phyloP scores from a whole-genome alignment of 208 protist species.

The Leishmania amazonensis region DNA sequence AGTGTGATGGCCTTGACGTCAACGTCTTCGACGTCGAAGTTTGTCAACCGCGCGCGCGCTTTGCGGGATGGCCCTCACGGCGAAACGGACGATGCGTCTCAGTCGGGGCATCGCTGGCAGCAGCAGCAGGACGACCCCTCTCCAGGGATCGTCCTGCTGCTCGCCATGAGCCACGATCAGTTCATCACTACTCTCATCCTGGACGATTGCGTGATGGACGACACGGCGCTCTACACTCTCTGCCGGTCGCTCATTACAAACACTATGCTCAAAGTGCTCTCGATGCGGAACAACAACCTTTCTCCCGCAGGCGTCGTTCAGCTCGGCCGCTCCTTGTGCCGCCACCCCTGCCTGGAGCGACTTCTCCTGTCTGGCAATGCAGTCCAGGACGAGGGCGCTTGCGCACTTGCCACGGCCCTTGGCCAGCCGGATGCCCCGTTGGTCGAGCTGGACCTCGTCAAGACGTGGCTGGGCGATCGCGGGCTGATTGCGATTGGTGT shows the following conservation, averaged over 20 bases:
- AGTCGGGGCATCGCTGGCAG: background rate
- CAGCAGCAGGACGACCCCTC: background rate
- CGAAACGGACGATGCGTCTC: background rate
- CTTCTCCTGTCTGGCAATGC: conserved; percentile 71
- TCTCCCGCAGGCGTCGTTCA: conserved; percentile 50
- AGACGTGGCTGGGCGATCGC: conserved; percentile 77
- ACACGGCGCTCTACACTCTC: conserved; percentile 49
- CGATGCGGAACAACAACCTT: conserved; percentile 69
- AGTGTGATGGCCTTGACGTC: background rate
- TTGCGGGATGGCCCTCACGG: background rate
- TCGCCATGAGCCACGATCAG: conserved; percentile 54
- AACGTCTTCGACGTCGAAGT: conserved; percentile 1
- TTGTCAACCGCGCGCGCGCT: conserved; percentile 22
- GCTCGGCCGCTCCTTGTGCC: conserved; percentile 64
- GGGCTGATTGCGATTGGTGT: conserved; percentile 86
- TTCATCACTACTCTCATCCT: conserved; percentile 55
- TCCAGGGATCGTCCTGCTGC: conserved; percentile 20
- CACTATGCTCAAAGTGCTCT: conserved; percentile 47
- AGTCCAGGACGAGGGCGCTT: conserved; percentile 78
- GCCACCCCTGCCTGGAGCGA: conserved; percentile 52
- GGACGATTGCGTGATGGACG: conserved; percentile 63
- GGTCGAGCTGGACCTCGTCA: conserved; percentile 65
- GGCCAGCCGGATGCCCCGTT: conserved; percentile 34
- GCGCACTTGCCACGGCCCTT: conserved; percentile 74
- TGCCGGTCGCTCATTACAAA: conserved; percentile 76